Base-by-base conservation (phyloP, 2,329 filamentous ascomycete genomes). In the Corynespora cassiicola region DNA sequence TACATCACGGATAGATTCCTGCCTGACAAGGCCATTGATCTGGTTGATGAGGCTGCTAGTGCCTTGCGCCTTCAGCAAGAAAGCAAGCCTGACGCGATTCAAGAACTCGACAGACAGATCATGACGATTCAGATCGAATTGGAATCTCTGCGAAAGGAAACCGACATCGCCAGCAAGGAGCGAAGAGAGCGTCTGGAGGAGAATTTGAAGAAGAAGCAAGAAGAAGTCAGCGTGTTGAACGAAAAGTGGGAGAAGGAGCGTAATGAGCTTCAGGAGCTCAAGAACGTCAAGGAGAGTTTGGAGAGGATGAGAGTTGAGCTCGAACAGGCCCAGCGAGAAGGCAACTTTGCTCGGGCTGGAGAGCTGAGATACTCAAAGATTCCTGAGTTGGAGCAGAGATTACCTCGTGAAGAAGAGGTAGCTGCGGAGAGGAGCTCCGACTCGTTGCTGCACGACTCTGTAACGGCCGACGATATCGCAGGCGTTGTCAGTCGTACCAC, bases 81-180 rank as follows among this genome's bases (percentile, higher is more conserved):
- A 68, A 96, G 90, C 56, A 97, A 96, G 57, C 94, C 94, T 0
- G 94, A 97, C 54, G 85, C 92, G 7, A 96, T 99, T 21, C 89
- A 95, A 73, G 84, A 87, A 33, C 81, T 97, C 2, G 92, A 97
- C 58, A 88, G 95, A 46, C 89, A 91, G 59, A 96, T 97, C 44
- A 95, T 96, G 82, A 97, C 92, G 0, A 90, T 97, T 10, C 92
- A 96, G 63, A 97, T 99, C 47, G 92, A 99, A 66, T 78, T 97
- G 1, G 94, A 97, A 65, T 96, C 90, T 45, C 72, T 99, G 26
- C 82, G 92, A 33, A 97, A 97, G 59, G 94, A 99, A 67, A 95
- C 85, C 8, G 94, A 99, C 54, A 78, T 96, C 31, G 85, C 88
- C 12, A 96, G 90, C 62, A 85, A 85, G 53, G 94, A 97, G 68